phyloP scores from a whole-genome alignment of 2,329 filamentous ascomycete genomes.

The Venturia pyrina region DNA sequence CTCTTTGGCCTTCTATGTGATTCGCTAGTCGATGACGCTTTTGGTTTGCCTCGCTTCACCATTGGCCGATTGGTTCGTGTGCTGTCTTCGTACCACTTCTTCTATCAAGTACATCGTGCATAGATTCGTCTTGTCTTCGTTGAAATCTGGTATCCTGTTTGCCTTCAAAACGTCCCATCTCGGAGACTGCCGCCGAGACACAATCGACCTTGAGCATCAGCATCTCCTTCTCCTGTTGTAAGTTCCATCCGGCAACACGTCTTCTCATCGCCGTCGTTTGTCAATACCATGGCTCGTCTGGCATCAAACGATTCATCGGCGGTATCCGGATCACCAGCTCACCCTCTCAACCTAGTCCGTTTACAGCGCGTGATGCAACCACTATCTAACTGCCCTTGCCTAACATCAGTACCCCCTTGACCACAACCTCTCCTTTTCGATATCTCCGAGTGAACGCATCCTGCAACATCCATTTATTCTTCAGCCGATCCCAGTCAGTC shows the following conservation, averaged over 20 bases:
- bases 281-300: background rate
- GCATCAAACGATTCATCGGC: background rate
- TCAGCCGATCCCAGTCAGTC: background rate
- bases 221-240: background rate
- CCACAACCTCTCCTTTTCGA: no score
- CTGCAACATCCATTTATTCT: background rate
- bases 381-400: background rate
- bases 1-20: background rate
- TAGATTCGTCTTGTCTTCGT: no score
- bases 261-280: background rate
- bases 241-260: background rate
- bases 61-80: background rate
- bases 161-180: no score
- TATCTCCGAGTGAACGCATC: background rate
- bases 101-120: background rate
- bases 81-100: background rate
- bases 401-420: background rate
- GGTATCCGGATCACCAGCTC: background rate
- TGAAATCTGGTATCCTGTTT: background rate
- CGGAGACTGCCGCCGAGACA: background rate
- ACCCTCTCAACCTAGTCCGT: background rate
- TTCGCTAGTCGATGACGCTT: background rate
- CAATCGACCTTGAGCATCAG: background rate
- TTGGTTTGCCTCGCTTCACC: background rate
- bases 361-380: background rate